These are phyloP conservation scores for Dictyostelium purpureum DNA, from an alignment of 78 protist species.

Conservation along the genomic window DNA sequence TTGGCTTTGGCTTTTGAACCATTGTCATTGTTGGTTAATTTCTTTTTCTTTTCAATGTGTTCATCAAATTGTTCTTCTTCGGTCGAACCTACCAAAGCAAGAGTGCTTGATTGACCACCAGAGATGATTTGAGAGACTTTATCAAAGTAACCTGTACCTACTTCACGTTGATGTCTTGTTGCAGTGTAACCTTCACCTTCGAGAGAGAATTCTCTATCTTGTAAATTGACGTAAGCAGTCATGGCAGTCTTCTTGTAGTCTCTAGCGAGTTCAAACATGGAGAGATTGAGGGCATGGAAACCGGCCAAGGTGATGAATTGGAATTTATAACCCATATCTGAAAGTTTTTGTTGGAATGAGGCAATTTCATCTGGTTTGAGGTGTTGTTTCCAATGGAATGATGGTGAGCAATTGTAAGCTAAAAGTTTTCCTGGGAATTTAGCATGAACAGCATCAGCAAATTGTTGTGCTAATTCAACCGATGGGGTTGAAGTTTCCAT, in stretches of 20 bases:
- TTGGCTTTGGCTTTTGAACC: background rate
- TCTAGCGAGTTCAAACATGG: conserved; percentile 61
- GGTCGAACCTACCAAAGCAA: conserved; percentile 69
- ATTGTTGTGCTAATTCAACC: conserved; percentile 88
- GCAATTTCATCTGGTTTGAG: conserved; percentile 90
- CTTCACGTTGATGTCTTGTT: conserved; percentile 70
- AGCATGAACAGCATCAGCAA: conserved; percentile 84
- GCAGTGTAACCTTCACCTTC: conserved; percentile 65
- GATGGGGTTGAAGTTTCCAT: conserved; percentile 93
- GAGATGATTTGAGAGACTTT: conserved; percentile 52
- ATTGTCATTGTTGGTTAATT: background rate
- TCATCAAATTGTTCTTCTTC: conserved; percentile 80
- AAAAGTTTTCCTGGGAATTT: conserved; percentile 85
- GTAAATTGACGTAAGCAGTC: conserved; percentile 65
- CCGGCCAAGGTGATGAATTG: conserved; percentile 97
- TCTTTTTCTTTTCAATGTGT: conserved; percentile 25
- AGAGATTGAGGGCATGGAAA: conserved; percentile 90
- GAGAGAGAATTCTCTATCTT: conserved; percentile 49
- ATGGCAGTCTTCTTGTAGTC: conserved; percentile 31
- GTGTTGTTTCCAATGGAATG: conserved; percentile 96
- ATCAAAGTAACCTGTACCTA: conserved; percentile 80
- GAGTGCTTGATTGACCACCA: conserved; percentile 76
- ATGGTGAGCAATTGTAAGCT: conserved; percentile 96
- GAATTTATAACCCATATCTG: conserved; percentile 91
- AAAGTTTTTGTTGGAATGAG: conserved; percentile 83